Conservation (phyloP, 106 monocot genomes). For the Acanthochlamys bracteata region DNA sequence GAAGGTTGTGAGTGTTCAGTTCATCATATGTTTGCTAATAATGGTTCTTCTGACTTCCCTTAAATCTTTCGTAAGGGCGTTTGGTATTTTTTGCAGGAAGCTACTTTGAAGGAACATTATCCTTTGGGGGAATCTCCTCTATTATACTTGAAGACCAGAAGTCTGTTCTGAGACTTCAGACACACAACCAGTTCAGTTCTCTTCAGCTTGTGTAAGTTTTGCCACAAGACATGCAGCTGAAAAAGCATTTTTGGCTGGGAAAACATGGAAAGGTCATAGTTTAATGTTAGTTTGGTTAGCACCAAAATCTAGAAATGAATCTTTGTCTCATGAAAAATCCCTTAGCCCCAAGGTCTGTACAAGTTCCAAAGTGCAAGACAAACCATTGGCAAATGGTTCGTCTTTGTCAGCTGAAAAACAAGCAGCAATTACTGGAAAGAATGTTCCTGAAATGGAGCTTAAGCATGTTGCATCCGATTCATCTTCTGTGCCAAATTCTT, state of each 20-base stretch:
- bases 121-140: constrained; percentile 5
- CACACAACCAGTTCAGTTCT: neutral
- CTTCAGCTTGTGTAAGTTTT: constrained; percentile 6
- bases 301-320: neutral
- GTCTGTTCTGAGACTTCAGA: neutral
- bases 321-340: neutral
- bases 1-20: too few species aligned
- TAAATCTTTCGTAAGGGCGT: neutral
- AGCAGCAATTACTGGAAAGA: neutral
- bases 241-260: constrained; percentile 6
- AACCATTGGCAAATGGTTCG: neutral
- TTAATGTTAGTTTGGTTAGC: constrained; percentile 5
- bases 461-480: neutral
- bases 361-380: neutral
- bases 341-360: neutral
- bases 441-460: neutral
- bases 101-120: constrained; percentile 7
- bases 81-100: neutral
- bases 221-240: constrained; percentile 7
- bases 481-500: neutral
- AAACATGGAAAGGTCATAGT: constrained; percentile 9
- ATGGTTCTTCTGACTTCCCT: neutral
- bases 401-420: neutral
- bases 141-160: constrained; percentile 5
- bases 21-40: neutral